Base-by-base conservation (phyloP, 345 rosid genomes). In the Euphorbia peplus region DNA sequence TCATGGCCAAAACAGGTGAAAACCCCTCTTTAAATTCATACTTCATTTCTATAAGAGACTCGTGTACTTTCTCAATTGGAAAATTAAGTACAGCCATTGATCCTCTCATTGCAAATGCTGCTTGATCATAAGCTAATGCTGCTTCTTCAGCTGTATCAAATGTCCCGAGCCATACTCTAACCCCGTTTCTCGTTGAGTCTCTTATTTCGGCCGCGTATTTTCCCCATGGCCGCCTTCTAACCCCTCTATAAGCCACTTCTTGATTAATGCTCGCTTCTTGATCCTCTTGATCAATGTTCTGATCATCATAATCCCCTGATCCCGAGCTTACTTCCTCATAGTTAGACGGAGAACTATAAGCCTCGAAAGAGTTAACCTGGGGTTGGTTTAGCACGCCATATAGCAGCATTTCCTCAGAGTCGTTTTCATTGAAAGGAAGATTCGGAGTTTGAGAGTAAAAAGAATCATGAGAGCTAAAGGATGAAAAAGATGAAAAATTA, bases 121-220 rank as follows among this genome's bases (percentile, higher is more conserved):
- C 90, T 79, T 85, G 92, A 63, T 87, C 92, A 37, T 87, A 87
- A 11, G 84, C 92, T 58, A 87, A 75, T 25, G 92, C 92, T 1
- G 92, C 92, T 5, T 73, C 86, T 79, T 87, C 87, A 0, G 86
- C 86, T 0, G 89, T 87, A 30, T 87, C 83, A 22, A 87, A 87
- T 14, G 92, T 87, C 60, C 92, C 92, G 3, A 87, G 30, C 89
- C 92, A 87, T 16, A 87, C 92, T 37, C 92, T 57, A 32, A 79
- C 85, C 0, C 89, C 88, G 11, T 83, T 83, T 70, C 89, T 80
- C 0, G 92, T 87, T 6, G 92, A 87, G 51, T 87, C 92, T 53
- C 92, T 70, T 48, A 87, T 87, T 74, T 87, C 92, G 1, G 92
- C 92, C 0, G 92, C 92, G 28, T 67, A 87, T 60, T 87, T 87